Percentiles rank a stretch among this genome's conserved stretches.
Evolutionary conservation across 2,329 filamentous ascomycete genomes (phyloP).

Genomic region (Alternaria gansuensis): DNA sequence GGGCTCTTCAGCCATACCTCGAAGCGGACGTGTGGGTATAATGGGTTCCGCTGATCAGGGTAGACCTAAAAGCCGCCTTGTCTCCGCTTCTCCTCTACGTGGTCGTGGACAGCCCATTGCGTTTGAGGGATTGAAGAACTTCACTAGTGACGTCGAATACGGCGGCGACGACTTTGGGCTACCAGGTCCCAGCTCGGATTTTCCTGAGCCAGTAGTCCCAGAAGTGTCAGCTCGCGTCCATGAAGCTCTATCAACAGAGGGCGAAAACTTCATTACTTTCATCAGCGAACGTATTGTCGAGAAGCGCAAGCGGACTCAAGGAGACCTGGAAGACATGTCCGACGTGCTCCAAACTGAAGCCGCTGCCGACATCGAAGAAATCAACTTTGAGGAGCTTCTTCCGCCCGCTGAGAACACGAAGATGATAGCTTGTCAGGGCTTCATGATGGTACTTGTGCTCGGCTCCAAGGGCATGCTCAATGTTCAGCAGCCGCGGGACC

Average conservation of each 20-base stretch:
- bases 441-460: constrained; percentile 53
- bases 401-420: constrained; percentile 63
- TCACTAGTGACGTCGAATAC: constrained; percentile 46
- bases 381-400: constrained; percentile 76
- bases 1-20: constrained; percentile 58
- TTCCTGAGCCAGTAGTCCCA: constrained; percentile 16
- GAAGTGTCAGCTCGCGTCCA: constrained; percentile 55
- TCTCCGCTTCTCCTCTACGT: constrained; percentile 69
- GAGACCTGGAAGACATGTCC: constrained; percentile 20
- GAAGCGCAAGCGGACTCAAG: constrained; percentile 34
- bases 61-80: constrained; percentile 60
- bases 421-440: constrained; percentile 68
- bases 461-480: constrained; percentile 68
- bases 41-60: constrained; percentile 48
- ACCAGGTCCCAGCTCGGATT: constrained; percentile 34
- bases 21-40: constrained; percentile 55
- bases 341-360: constrained; percentile 43
- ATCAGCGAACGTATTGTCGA: constrained; percentile 59
- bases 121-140: constrained; percentile 40
- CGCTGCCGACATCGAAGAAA: constrained; percentile 45
- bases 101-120: constrained; percentile 56
- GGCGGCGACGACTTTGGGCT: constrained; percentile 32
- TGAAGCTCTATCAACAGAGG: constrained; percentile 66
- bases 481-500: constrained; percentile 66
- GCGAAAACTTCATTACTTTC: constrained; percentile 70